These are phyloP conservation scores for Petunia axillaris DNA, from an alignment of 257 asterid species.

Conservation along the genomic window DNA sequence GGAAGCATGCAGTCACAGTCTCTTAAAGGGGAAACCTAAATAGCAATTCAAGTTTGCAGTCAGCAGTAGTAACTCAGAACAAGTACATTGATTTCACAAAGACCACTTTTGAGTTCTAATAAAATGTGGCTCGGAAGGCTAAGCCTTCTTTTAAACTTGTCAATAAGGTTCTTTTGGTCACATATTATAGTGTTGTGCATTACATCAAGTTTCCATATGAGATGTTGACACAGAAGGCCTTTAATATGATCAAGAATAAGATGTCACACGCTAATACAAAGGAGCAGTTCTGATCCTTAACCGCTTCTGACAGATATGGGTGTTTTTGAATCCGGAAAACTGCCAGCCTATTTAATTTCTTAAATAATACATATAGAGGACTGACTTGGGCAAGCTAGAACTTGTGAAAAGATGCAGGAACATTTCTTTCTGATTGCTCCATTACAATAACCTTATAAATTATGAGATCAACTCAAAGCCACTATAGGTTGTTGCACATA, in stretches of 20 bases:
- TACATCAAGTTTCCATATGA: slow-evolving; percentile 9
- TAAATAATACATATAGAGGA: not conserved
- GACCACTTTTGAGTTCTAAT: not conserved
- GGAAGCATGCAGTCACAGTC: not conserved
- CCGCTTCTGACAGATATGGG: not conserved
- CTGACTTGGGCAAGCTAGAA: not conserved
- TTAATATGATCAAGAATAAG: not conserved
- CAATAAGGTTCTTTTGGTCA: not conserved
- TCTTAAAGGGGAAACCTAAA: not conserved
- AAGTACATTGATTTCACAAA: not conserved
- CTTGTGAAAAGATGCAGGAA: not conserved
- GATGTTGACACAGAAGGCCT: not conserved
- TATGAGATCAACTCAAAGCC: not conserved
- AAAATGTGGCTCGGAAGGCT: not conserved
- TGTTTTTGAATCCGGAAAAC: not conserved
- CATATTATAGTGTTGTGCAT: not conserved
- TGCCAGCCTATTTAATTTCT: not conserved
- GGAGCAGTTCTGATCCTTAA: not conserved
- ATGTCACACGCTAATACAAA: not conserved
- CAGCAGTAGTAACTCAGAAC: not conserved
- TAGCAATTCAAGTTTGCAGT: not conserved
- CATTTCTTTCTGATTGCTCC: not conserved
- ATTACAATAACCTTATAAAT: not conserved
- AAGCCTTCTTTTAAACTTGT: not conserved
- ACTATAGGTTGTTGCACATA: not conserved